Percentiles rank a stretch among this genome's conserved stretches.
phyloP scores from a whole-genome alignment of 371 early-diverging fungal genomes.

The Mycotypha africana region DNA sequence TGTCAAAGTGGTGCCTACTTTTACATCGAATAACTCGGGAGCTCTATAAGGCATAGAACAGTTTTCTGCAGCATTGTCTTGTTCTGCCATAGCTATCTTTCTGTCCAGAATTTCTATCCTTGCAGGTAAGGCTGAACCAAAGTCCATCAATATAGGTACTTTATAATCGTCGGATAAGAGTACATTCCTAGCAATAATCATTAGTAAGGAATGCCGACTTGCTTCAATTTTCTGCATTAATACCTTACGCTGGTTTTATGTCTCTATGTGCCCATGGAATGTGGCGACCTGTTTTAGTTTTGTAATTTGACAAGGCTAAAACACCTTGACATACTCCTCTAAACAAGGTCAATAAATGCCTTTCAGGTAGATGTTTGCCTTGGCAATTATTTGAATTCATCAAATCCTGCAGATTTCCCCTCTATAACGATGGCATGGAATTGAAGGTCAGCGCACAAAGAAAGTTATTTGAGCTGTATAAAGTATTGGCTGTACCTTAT shows the following conservation, averaged over 20 bases:
- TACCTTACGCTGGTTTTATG: constrained; percentile 76
- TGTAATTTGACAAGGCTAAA: constrained; percentile 51
- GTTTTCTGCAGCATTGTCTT: constrained; percentile 60
- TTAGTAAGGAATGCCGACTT: too few relatives aligned
- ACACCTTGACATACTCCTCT: constrained; percentile 57
- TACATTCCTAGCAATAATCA: constrained; percentile 36
- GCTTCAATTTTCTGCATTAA: too few relatives aligned
- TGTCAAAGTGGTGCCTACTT: constrained; percentile 44
- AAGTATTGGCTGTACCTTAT: too few relatives aligned
- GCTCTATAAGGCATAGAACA: constrained; percentile 71
- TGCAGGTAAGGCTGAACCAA: constrained; percentile 61
- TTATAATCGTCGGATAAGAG: constrained; percentile 60
- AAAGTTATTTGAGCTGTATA: too few relatives aligned
- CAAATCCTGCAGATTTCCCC: constrained; percentile 62
- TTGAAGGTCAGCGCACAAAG: too few relatives aligned
- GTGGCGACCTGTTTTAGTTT: constrained; percentile 33
- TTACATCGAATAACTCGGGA: constrained; percentile 72
- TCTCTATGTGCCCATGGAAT: constrained; percentile 73
- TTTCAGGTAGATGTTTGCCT: constrained; percentile 51
- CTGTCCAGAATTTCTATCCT: constrained; percentile 46
- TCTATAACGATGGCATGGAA: constrained; percentile 12
- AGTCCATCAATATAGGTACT: constrained; percentile 70
- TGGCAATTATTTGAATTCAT: constrained; percentile 34
- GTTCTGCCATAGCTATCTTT: constrained; percentile 52
- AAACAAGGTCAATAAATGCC: constrained; percentile 54